phyloP scores from a whole-genome alignment of 805 yeast genomes.

The Danielia reshetovae region DNA sequence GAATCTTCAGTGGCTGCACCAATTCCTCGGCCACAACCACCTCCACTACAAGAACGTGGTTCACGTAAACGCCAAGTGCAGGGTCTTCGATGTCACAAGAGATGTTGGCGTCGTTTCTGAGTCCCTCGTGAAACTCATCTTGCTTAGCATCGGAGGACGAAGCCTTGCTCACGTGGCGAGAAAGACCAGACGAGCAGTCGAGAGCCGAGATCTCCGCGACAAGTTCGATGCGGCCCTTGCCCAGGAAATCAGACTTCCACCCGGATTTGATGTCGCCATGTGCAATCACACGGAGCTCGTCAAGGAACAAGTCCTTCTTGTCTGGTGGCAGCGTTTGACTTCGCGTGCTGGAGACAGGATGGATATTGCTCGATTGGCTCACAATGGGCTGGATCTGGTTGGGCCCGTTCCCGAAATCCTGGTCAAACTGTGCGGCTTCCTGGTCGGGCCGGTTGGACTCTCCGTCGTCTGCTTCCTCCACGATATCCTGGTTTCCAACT shows the following conservation, averaged over 20 bases:
- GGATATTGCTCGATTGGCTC: background rate
- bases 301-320: constrained; percentile 44
- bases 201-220: constrained; percentile 66
- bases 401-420: constrained; percentile 16
- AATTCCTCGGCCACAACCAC: constrained; percentile 92
- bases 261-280: constrained; percentile 84
- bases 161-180: constrained; percentile 41
- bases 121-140: constrained; percentile 24
- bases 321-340: constrained; percentile 3
- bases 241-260: constrained; percentile 90
- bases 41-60: constrained; percentile 77
- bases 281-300: constrained; percentile 69
- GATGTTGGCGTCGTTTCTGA: constrained; percentile 47
- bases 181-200: constrained; percentile 50
- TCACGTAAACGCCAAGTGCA: constrained; percentile 68
- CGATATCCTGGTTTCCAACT: constrained; percentile 10
- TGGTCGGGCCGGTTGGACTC: constrained; percentile 14
- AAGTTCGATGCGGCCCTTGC: constrained; percentile 74
- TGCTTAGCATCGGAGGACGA: constrained; percentile 33
- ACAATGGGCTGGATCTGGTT: background rate
- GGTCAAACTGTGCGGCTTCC: constrained; percentile 15
- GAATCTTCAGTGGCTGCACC: constrained; percentile 33
- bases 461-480: constrained; percentile 10
- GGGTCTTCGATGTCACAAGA: constrained; percentile 84
- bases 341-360: background rate